phyloP scores from a whole-genome alignment of 202 grass and related monocot genomes.

The Panicum hallii region DNA sequence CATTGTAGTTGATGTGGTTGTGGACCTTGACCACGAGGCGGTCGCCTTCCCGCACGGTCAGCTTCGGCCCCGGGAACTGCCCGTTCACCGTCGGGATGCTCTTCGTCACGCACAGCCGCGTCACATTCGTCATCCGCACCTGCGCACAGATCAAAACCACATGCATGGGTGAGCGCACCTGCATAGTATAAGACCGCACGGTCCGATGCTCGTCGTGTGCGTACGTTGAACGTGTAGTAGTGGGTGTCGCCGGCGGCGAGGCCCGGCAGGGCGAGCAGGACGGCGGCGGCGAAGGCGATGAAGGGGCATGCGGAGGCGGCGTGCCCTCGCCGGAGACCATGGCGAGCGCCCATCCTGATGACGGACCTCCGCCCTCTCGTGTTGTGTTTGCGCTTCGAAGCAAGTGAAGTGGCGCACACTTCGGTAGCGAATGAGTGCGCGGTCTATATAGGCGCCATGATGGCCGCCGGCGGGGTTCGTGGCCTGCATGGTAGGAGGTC shows the following conservation, averaged over 20 bases:
- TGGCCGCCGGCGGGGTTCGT: conserved; percentile 18
- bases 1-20: conserved; percentile 73
- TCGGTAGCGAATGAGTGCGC: conserved; percentile 17
- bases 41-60: conserved; percentile 67
- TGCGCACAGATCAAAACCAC: conserved; percentile 22
- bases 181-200: background rate
- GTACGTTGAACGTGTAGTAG: conserved; percentile 60
- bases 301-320: conserved; percentile 34
- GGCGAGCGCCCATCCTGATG: conserved; percentile 8
- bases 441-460: conserved; percentile 55
- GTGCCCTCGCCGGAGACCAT: conserved; percentile 7
- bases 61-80: conserved; percentile 76
- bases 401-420: conserved; percentile 56
- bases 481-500: conserved; percentile 64
- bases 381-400: conserved; percentile 48
- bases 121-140: conserved; percentile 68
- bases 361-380: background rate
- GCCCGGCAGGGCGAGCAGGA: conserved; percentile 44
- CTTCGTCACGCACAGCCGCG: conserved; percentile 72
- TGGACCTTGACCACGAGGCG: conserved; percentile 68
- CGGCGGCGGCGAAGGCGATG: conserved; percentile 9
- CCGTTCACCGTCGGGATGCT: conserved; percentile 88
- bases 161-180: no score
- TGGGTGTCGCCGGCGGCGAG: conserved; percentile 43
- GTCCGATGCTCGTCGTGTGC: background rate